Evolutionary conservation across 164 flowering plant genomes (phyloP).

Genomic region (grape (Vitis vinifera)): DNA sequence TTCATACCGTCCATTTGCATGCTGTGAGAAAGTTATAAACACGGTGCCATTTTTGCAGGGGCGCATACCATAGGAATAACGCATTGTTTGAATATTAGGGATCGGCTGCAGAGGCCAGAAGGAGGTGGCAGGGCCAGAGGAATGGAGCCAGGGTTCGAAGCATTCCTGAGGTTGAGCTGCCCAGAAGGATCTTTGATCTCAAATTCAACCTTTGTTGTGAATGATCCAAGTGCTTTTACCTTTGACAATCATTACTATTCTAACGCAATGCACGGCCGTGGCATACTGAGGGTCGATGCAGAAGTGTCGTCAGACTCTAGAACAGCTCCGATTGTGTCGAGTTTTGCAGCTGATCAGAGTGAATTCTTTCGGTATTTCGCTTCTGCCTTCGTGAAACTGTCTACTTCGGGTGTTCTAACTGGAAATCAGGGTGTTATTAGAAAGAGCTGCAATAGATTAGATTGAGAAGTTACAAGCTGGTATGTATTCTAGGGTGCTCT

Average conservation of each 20-base stretch:
- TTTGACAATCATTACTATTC: slow-evolving; percentile 53
- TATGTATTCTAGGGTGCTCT: neutral
- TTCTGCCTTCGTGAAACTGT: slow-evolving; percentile 56
- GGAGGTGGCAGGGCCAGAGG: neutral
- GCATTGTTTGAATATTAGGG: slow-evolving; percentile 41
- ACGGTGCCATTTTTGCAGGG: slow-evolving; percentile 28
- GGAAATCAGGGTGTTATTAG: slow-evolving; percentile 46
- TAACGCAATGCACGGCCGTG: slow-evolving; percentile 34
- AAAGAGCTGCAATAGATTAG: slow-evolving; percentile 29
- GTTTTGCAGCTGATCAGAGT: slow-evolving; percentile 31
- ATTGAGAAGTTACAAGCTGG: neutral
- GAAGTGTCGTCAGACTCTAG: slow-evolving; percentile 36
- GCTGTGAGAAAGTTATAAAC: too few species aligned
- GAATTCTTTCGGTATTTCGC: slow-evolving; percentile 40
- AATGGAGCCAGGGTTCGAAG: slow-evolving; percentile 17
- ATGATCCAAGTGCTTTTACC: slow-evolving; percentile 38
- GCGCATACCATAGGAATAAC: slow-evolving; percentile 55
- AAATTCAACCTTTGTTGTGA: slow-evolving; percentile 29
- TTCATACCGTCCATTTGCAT: too few species aligned
- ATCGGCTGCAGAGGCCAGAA: slow-evolving; percentile 20
- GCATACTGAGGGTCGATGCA: slow-evolving; percentile 42
- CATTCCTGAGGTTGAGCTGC: slow-evolving; percentile 25
- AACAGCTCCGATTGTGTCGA: slow-evolving; percentile 32
- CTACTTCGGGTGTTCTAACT: slow-evolving; percentile 40
- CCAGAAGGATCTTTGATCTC: slow-evolving; percentile 21